Evolutionary conservation across 345 rosid species (phyloP).

Genomic region (Aquilaria yunnanensis): DNA sequence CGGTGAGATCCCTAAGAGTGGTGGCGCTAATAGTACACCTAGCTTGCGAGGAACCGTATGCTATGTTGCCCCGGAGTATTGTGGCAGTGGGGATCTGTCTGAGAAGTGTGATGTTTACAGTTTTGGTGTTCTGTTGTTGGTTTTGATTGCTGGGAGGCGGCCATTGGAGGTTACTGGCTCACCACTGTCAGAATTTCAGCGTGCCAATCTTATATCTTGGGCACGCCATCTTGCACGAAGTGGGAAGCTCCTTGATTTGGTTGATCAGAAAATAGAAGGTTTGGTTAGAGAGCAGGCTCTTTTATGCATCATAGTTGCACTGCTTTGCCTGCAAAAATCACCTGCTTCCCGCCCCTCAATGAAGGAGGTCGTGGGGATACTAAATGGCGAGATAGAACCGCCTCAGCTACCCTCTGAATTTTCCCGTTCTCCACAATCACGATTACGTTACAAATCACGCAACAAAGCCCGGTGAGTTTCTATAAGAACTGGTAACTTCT

Average conservation of each 20-base stretch:
- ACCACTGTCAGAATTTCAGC: slow-evolving; percentile 69
- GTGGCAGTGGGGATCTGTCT: slow-evolving; percentile 64
- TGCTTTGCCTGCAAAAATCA: slow-evolving; percentile 77
- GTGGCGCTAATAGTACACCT: slow-evolving; percentile 52
- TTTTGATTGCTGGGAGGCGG: slow-evolving; percentile 77
- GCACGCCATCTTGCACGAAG: slow-evolving; percentile 69
- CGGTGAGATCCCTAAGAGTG: slow-evolving; percentile 70
- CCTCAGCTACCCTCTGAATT: slow-evolving; percentile 74
- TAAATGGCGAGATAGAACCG: slow-evolving; percentile 42
- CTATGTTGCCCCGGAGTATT: slow-evolving; percentile 85
- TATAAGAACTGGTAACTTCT: neutral
- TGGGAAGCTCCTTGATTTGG: slow-evolving; percentile 73
- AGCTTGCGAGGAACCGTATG: slow-evolving; percentile 98
- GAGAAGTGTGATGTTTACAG: slow-evolving; percentile 93
- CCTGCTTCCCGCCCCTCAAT: slow-evolving; percentile 68
- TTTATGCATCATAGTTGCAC: slow-evolving; percentile 73
- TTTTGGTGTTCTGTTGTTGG: slow-evolving; percentile 70
- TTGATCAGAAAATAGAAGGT: slow-evolving; percentile 49
- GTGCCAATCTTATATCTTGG: slow-evolving; percentile 91
- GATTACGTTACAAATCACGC: slow-evolving; percentile 44
- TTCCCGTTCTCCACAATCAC: slow-evolving; percentile 76
- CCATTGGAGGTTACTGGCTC: slow-evolving; percentile 78
- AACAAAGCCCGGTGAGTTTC: slow-evolving; percentile 33
- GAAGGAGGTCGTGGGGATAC: slow-evolving; percentile 78
- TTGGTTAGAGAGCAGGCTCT: slow-evolving; percentile 66